Base-by-base conservation (phyloP, 2,329 filamentous ascomycete genomes). In the Talaromyces sp. region DNA sequence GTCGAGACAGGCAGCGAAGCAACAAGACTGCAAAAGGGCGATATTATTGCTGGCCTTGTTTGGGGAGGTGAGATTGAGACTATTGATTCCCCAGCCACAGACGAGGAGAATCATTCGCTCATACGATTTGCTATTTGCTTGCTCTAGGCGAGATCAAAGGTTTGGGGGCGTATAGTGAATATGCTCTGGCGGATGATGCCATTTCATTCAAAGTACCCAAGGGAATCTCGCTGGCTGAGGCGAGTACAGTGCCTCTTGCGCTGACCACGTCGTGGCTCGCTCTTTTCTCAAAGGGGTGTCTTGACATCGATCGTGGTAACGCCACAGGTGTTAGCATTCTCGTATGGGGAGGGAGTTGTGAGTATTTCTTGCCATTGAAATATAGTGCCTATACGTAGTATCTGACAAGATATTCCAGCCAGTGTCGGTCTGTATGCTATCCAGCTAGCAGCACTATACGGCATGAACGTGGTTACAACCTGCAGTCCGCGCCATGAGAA, bases 221-320 rank as follows among this genome's bases (percentile, higher is more conserved):
- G 80, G 64, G 63, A 83, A 62, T 76, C 72, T 35, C 78, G 79
- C 59, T 78, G 82, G 62, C 78, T 81, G 12, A 82, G 80, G 1
- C 72, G 78, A 1, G 83, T 81, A 0, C 67, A 84, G 3, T 79
- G 80, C 2, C 75, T 81, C 72, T 61, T 67, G 73, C 55, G 21
- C 14, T 19, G 8, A 32, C 26, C 10, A 58, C 56, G 58, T 19
- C 56, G 53, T 70, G 60, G 62, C 63, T 75, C 4, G 65, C 65
- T 7, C 59, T 70, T 26, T 69, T 72, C 1, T 79, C 77, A 1
- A 62, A 64, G 35, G 48, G 2, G 67, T 74, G 7, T 79, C 75
- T 4, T 77, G 78, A 31, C 57, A 1, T 63, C 52, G 2, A 70
- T 76, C n/a, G 0, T 9, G 19, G 26, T n/a, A 54, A 31, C 27